A percentile compares a stretch with the other conserved stretches of the same genome.
phyloP scores from a whole-genome alignment of 495 filamentous ascomycete genomes.

The Eremomyces bilateralis region DNA sequence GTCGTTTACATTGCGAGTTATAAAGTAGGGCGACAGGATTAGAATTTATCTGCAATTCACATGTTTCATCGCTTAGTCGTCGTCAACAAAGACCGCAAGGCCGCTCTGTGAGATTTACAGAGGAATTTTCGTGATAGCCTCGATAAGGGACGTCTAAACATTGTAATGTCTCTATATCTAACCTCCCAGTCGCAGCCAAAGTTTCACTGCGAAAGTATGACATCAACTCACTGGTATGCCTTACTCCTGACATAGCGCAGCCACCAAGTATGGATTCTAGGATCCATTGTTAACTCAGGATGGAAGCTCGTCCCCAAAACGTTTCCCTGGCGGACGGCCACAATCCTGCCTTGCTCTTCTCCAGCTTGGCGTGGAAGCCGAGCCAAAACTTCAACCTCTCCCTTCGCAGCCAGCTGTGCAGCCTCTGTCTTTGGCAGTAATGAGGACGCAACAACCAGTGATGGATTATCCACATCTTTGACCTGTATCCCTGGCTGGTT shows the following conservation, averaged over 20 bases:
- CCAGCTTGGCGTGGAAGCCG: conserved; percentile 25
- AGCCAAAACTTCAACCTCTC: conserved; percentile 36
- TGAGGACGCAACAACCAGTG: conserved; percentile 48
- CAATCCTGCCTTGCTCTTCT: conserved; percentile 51
- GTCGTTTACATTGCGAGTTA: too few relatives aligned
- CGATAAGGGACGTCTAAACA: too few relatives aligned
- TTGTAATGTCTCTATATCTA: too few relatives aligned
- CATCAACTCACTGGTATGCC: too few relatives aligned
- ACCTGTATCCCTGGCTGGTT: conserved; percentile 27
- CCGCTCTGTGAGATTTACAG: too few relatives aligned
- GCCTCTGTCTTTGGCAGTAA: conserved; percentile 12
- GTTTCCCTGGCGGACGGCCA: conserved; percentile 82
- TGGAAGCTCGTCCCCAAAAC: conserved; percentile 95
- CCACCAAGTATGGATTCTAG: conserved; percentile 90
- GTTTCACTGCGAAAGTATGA: too few relatives aligned
- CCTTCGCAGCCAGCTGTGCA: conserved; percentile 8
- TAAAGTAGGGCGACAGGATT: too few relatives aligned
- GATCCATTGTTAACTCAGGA: conserved; percentile 77
- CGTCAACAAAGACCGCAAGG: too few relatives aligned
- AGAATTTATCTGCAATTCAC: too few relatives aligned
- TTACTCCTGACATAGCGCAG: conserved; percentile 62
- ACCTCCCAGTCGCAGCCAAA: too few relatives aligned
- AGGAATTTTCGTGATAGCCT: too few relatives aligned
- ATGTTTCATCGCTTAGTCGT: too few relatives aligned
- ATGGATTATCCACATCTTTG: conserved; percentile 27